Evolutionary conservation across 768 basidiomycete genomes (phyloP).

Genomic region (Russula vinacea): DNA sequence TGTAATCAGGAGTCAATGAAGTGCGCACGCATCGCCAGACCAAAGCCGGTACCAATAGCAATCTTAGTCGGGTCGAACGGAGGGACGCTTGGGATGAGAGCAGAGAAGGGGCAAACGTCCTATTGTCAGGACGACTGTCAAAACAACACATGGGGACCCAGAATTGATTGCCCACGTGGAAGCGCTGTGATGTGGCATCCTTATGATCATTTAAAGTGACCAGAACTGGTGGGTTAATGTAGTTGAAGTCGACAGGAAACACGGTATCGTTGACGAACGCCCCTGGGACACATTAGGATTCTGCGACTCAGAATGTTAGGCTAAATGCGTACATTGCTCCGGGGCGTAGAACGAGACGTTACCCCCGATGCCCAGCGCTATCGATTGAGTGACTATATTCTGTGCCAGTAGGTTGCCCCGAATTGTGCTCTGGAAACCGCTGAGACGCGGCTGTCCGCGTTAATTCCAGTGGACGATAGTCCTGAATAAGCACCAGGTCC

Average conservation of each 20-base stretch:
- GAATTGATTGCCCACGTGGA: slow-evolving; percentile 33
- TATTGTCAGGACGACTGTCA: slow-evolving; percentile 25
- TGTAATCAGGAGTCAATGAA: background rate
- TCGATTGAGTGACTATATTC: slow-evolving; percentile 54
- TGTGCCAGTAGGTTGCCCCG: slow-evolving; percentile 56
- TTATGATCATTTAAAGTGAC: slow-evolving; percentile 35
- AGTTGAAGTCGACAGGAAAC: slow-evolving; percentile 35
- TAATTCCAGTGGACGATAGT: background rate
- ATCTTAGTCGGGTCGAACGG: slow-evolving; percentile 26
- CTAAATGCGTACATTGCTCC: slow-evolving; percentile 47
- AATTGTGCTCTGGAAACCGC: slow-evolving; percentile 55
- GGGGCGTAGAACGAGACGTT: slow-evolving; percentile 47
- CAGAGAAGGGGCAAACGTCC: slow-evolving; percentile 36
- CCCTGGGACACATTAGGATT: slow-evolving; percentile 27
- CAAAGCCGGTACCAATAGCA: slow-evolving; percentile 24
- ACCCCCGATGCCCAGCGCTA: slow-evolving; percentile 44
- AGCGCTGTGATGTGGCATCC: slow-evolving; percentile 37
- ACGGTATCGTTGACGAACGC: slow-evolving; percentile 38
- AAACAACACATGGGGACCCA: background rate
- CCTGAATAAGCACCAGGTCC: slow-evolving; percentile 30
- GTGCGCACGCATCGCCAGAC: background rate
- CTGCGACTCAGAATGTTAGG: background rate
- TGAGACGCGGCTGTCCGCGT: slow-evolving; percentile 29
- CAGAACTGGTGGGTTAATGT: slow-evolving; percentile 34
- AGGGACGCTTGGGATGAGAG: slow-evolving; percentile 16